These are phyloP conservation scores for Ustilaginoidea virens DNA, from an alignment of 2,329 filamentous ascomycete species.

Conservation along the genomic window DNA sequence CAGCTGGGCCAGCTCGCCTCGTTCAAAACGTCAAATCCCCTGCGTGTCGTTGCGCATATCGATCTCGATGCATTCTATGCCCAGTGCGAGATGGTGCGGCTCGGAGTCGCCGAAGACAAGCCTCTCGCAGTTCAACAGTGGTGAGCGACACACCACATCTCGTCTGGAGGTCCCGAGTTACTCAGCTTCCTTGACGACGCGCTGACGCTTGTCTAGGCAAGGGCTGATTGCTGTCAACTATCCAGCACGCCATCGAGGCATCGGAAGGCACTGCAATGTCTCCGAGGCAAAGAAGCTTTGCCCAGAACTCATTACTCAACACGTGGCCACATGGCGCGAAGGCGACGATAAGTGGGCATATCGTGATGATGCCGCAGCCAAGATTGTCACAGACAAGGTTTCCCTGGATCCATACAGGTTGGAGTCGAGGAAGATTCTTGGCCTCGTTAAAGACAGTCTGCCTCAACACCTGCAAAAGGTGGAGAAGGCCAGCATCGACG, in stretches of 20 bases:
- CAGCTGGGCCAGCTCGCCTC: conserved; percentile 63
- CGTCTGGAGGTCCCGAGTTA: neutral
- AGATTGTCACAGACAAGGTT: conserved; percentile 83
- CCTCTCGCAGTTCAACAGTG: conserved; percentile 92
- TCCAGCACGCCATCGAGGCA: conserved; percentile 64
- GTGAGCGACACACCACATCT: conserved; percentile 24
- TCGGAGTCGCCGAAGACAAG: conserved; percentile 56
- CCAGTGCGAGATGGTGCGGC: conserved; percentile 85
- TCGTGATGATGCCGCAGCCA: conserved; percentile 59
- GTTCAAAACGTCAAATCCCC: conserved; percentile 55
- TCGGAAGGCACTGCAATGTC: conserved; percentile 64
- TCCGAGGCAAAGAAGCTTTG: conserved; percentile 77
- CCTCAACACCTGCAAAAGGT: conserved; percentile 53
- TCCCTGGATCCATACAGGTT: conserved; percentile 83
- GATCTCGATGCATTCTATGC: conserved; percentile 97
- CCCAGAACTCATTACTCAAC: conserved; percentile 69
- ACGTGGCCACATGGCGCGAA: conserved; percentile 90
- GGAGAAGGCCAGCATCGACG: conserved; percentile 91
- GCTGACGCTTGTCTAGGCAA: conserved; percentile 37
- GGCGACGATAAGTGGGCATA: conserved; percentile 90
- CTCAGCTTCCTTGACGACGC: conserved; percentile 1
- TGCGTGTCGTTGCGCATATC: conserved; percentile 79
- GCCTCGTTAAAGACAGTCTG: conserved; percentile 58
- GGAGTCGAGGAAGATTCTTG: conserved; percentile 70
- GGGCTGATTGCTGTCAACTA: conserved; percentile 96